Percentiles rank a stretch among this genome's conserved stretches.
Conservation (phyloP, 768 basidiomycete genomes). For the Boletellus ananas region DNA sequence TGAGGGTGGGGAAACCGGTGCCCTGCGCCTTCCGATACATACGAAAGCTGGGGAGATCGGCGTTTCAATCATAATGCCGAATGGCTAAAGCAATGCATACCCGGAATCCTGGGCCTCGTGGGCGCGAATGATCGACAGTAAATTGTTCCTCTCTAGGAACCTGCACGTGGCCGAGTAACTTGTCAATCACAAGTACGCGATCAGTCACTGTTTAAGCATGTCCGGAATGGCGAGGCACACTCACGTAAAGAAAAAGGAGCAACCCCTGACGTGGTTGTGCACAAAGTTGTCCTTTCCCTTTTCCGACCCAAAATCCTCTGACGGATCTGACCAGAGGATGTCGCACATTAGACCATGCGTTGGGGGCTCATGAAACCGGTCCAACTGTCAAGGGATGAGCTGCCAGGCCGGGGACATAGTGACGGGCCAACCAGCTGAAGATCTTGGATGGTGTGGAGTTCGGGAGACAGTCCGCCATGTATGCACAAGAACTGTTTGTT, state of each 20-base stretch:
- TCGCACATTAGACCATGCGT: constrained; percentile 75
- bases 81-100: constrained; percentile 38
- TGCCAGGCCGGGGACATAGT: not conserved
- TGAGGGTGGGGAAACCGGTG: constrained; percentile 93
- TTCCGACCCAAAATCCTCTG: constrained; percentile 70
- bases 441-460: constrained; percentile 65
- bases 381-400: constrained; percentile 41
- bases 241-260: constrained; percentile 73
- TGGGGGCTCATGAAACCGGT: constrained; percentile 71
- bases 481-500: constrained; percentile 80
- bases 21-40: constrained; percentile 94
- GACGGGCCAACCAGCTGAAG: constrained; percentile 47
- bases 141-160: constrained; percentile 87
- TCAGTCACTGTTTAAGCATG: not conserved
- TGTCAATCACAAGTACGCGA: constrained; percentile 1
- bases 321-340: constrained; percentile 71
- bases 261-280: constrained; percentile 72
- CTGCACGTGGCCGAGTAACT: constrained; percentile 87
- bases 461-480: constrained; percentile 70
- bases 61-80: not conserved
- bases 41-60: constrained; percentile 53
- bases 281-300: constrained; percentile 62
- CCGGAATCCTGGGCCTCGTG: constrained; percentile 98
- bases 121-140: constrained; percentile 91
- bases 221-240: constrained; percentile 13